Evolutionary conservation across 1,139 yeast species (phyloP), one percentile per base, ranked within the genome.

Genomic region (Sugiyamaella japonica): DNA sequence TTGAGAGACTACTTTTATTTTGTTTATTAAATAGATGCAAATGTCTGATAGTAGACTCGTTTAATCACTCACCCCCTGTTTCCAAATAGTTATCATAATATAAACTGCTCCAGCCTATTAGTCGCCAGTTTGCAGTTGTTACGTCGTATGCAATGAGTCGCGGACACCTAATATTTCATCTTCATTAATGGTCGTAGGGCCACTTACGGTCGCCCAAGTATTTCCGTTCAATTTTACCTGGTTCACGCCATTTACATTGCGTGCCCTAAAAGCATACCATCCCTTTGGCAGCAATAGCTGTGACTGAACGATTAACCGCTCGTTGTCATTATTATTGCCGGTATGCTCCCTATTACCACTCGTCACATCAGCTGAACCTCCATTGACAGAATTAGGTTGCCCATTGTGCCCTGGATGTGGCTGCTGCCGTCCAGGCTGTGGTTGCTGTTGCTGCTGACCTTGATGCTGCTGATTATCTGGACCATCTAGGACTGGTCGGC

Each of bases 401-500:
- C 41, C 40, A 44, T 36, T 34, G 37, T 17, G 40, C 37, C 12
- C 17, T 12, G 43, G n/a, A n/a, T n/a, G n/a, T n/a, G n/a, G n/a
- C n/a, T n/a, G n/a, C n/a, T n/a, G n/a, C n/a, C n/a, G 34, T 23
- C n/a, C 51, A 20, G 37, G 51, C 29, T 49, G 49, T 46, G 12
- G 39, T 45, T 7, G 50, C 15, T 29, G 49, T 32, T 39, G 42
- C 23, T 31, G 40, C 31, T 25, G 20, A 5, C 20, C 45, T 45
- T 29, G 49, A 45, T n/a, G 50, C 17, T 23, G 49, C 20, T 38
- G 32, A 17, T 37, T 20, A 15, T 23, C 25, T 20, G 38, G 12
- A n/a, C 55, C 61, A 3, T 61, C 67, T 46, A 71, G 54, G 8
- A 90, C 96, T n/a, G 85, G 81, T 16, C 85, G 76, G 61, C 97